Conservation (phyloP, 2,329 filamentous ascomycete species). For the Zasmidium angulare region DNA sequence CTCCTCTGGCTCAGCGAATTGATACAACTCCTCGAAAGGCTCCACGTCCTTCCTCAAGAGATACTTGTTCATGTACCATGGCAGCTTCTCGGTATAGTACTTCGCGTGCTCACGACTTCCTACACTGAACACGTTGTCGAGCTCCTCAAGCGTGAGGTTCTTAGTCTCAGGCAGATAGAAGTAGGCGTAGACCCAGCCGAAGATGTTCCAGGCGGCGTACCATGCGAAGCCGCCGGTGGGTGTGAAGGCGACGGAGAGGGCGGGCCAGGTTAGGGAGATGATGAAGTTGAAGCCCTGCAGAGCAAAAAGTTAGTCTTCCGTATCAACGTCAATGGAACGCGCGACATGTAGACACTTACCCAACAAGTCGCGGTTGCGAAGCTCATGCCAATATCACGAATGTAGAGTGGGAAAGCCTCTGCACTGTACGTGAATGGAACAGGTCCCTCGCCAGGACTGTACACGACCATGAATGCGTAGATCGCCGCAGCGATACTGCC, state of each 20-base stretch:
- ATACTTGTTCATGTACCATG: constrained; percentile 26
- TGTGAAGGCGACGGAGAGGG: constrained; percentile 48
- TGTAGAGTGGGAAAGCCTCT: constrained; percentile 46
- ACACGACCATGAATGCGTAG: constrained; percentile 32
- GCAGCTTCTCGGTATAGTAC: constrained; percentile 27
- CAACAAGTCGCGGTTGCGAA: constrained; percentile 56
- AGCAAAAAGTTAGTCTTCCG: too few species aligned
- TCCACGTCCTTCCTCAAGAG: constrained; percentile 19
- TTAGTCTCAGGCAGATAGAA: constrained; percentile 48
- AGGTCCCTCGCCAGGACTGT: constrained; percentile 41
- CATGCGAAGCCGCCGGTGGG: constrained; percentile 55
- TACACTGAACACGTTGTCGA: constrained; percentile 57
- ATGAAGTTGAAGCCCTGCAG: constrained; percentile 31
- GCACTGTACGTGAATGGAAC: constrained; percentile 49
- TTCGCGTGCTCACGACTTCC: constrained; percentile 26
- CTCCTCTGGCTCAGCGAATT: constrained; percentile 5
- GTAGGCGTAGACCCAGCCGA: constrained; percentile 27
- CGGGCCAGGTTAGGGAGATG: constrained; percentile 46
- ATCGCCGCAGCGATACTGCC: constrained; percentile 42
- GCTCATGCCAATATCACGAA: constrained; percentile 39
- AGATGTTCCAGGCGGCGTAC: constrained; percentile 52
- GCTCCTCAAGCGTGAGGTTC: constrained; percentile 53
- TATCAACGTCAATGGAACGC: too few species aligned
- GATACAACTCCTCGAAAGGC: constrained; percentile 16
- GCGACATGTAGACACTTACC: constrained; percentile 30